These are phyloP conservation scores for Paramecium caudatum DNA, from an alignment of 73 alveolate genomes.

Conservation along the genomic window DNA sequence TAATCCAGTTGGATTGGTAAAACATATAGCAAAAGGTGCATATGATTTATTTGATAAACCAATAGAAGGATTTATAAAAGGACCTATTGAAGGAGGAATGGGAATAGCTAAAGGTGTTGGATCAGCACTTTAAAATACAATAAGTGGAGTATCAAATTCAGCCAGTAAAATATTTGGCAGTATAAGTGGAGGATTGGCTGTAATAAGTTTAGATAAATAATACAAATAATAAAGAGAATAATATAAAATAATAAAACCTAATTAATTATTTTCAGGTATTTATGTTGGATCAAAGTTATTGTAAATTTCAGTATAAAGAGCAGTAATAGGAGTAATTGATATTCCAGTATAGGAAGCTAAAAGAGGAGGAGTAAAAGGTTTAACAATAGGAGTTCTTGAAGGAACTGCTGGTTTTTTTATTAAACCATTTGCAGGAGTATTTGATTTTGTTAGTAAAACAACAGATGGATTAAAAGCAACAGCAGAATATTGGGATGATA, in stretches of 20 bases:
- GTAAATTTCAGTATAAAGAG: constrained; percentile 83
- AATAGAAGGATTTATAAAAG: constrained; percentile 91
- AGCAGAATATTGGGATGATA: constrained; percentile 80
- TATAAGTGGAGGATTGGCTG: constrained; percentile 86
- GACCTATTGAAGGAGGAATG: constrained; percentile 94
- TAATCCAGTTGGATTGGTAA: constrained; percentile 93
- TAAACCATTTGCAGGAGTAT: constrained; percentile 95
- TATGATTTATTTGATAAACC: constrained; percentile 97
- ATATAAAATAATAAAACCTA: constrained; percentile 90
- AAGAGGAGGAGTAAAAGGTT: constrained; percentile 89
- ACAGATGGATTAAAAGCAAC: constrained; percentile 96
- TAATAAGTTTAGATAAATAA: constrained; percentile 88
- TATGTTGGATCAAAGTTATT: constrained; percentile 88
- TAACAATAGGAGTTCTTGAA: constrained; percentile 92
- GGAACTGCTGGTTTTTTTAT: constrained; percentile 96
- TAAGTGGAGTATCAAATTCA: constrained; percentile 94
- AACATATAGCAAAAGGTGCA: constrained; percentile 95
- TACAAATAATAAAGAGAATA: constrained; percentile 90
- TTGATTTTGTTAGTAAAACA: constrained; percentile 94
- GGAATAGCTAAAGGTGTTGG: constrained; percentile 97
- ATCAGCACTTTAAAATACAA: constrained; percentile 92
- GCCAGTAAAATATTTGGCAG: constrained; percentile 91
- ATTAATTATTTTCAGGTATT: constrained; percentile 93
- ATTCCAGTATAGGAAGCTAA: constrained; percentile 94
- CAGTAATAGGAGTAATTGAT: constrained; percentile 94